phyloP scores from a whole-genome alignment of 768 basidiomycete genomes.

The Mycena latifolia region DNA sequence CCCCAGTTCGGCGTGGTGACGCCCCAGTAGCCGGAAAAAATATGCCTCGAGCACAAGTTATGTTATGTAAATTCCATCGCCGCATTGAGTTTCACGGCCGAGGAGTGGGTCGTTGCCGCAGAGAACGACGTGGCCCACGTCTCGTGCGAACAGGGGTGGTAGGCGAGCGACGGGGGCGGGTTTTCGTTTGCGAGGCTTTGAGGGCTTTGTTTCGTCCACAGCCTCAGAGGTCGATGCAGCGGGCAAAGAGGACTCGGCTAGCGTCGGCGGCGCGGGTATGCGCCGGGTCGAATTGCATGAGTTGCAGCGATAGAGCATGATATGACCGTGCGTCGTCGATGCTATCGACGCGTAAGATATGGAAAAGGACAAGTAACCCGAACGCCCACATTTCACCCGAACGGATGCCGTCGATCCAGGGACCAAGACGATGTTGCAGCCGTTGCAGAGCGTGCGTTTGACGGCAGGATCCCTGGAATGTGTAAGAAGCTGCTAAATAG shows the following conservation, averaged over 20 bases:
- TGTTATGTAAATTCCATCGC: constrained; percentile 46
- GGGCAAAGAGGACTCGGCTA: not conserved
- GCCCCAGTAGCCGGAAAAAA: constrained; percentile 1
- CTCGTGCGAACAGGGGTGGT: constrained; percentile 73
- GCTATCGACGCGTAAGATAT: constrained; percentile 36
- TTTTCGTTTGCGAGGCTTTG: constrained; percentile 9
- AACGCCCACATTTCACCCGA: constrained; percentile 70
- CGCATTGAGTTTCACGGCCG: constrained; percentile 29
- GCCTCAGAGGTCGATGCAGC: not conserved
- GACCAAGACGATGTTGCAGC: constrained; percentile 72
- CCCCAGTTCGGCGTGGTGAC: constrained; percentile 40
- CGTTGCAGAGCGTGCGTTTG: constrained; percentile 85
- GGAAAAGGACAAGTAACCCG: not conserved
- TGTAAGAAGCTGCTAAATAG: not conserved
- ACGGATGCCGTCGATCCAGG: constrained; percentile 77
- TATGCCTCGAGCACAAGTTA: constrained; percentile 23
- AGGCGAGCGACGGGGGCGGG: constrained; percentile 47
- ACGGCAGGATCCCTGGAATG: constrained; percentile 78
- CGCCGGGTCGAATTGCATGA: constrained; percentile 69
- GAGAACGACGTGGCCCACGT: constrained; percentile 72
- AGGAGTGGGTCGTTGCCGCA: constrained; percentile 67
- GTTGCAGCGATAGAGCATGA: constrained; percentile 69
- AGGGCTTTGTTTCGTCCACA: not conserved
- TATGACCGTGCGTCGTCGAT: constrained; percentile 61
- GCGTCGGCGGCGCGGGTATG: constrained; percentile 74